phyloP scores from a whole-genome alignment of 345 rosid genomes.

The Barbarea vulgaris region DNA sequence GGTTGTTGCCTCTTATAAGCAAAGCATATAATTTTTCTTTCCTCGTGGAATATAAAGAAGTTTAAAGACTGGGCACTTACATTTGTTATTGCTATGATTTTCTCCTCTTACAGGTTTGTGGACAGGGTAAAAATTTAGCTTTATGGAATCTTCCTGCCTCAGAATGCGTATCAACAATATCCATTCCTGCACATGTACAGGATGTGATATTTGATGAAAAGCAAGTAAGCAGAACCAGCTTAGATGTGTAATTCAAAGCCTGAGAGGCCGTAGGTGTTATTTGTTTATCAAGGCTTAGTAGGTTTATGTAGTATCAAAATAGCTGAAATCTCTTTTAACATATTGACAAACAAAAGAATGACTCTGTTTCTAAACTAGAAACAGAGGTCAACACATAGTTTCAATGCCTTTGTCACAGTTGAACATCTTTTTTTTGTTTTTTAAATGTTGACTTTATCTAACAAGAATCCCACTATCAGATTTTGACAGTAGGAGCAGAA shows the following conservation, averaged over 20 bases:
- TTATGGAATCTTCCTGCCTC: conserved; percentile 90
- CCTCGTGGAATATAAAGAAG: neutral
- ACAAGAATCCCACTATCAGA: conserved; percentile 49
- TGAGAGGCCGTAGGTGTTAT: neutral
- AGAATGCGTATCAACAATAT: conserved; percentile 68
- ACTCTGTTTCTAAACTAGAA: conserved; percentile 6
- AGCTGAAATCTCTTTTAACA: neutral
- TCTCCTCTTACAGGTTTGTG: conserved; percentile 62
- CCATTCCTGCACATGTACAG: conserved; percentile 55
- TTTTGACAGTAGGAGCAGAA: conserved; percentile 85
- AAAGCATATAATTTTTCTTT: neutral
- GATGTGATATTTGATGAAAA: conserved; percentile 76
- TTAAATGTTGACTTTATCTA: conserved; percentile 8
- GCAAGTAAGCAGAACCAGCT: conserved; percentile 57
- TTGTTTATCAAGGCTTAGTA: neutral
- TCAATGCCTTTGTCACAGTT: neutral
- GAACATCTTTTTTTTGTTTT: neutral
- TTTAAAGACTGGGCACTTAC: neutral
- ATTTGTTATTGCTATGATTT: conserved; percentile 18
- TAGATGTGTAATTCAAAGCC: neutral
- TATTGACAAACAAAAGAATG: neutral
- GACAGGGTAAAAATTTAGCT: conserved; percentile 66
- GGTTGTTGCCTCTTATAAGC: neutral
- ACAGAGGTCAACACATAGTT: neutral
- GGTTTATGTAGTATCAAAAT: neutral